Conservation (phyloP, 768 basidiomycete species). For the Phaeotremella fagi region DNA sequence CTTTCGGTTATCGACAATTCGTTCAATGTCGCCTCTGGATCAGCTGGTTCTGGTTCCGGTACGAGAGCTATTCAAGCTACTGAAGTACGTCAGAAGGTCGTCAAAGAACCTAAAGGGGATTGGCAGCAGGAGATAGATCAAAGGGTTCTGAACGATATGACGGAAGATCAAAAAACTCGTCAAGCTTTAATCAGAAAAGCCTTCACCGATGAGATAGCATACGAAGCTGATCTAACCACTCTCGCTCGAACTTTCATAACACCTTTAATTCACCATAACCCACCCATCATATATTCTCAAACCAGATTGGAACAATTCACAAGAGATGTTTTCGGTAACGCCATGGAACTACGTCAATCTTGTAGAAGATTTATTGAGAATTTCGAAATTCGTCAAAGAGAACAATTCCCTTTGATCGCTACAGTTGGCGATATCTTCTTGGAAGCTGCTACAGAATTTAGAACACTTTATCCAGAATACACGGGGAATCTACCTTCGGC, state of each 20-base stretch:
- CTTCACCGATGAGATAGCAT: conserved; percentile 82
- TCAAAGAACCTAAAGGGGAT: conserved; percentile 51
- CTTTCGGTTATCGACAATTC: neutral
- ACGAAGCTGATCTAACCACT: conserved; percentile 76
- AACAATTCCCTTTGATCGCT: conserved; percentile 75
- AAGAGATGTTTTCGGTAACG: conserved; percentile 89
- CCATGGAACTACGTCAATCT: conserved; percentile 84
- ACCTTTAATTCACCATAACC: conserved; percentile 66
- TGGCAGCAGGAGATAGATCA: conserved; percentile 76
- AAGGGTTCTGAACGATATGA: conserved; percentile 66
- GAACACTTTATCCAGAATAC: conserved; percentile 77
- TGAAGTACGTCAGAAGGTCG: neutral
- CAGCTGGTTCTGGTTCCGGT: neutral
- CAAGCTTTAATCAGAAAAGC: conserved; percentile 81
- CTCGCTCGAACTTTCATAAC: conserved; percentile 80
- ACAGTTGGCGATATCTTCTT: conserved; percentile 86
- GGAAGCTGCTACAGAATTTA: conserved; percentile 79
- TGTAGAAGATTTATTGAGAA: conserved; percentile 77
- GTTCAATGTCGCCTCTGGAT: neutral
- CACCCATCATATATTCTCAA: conserved; percentile 64
- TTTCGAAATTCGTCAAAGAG: conserved; percentile 78
- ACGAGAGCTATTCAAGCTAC: neutral
- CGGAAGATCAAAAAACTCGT: conserved; percentile 71
- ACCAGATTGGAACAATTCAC: conserved; percentile 78
- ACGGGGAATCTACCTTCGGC: conserved; percentile 66